These are phyloP conservation scores for Acorus calamus DNA, from an alignment of 106 monocot genomes.

Conservation along the genomic window DNA sequence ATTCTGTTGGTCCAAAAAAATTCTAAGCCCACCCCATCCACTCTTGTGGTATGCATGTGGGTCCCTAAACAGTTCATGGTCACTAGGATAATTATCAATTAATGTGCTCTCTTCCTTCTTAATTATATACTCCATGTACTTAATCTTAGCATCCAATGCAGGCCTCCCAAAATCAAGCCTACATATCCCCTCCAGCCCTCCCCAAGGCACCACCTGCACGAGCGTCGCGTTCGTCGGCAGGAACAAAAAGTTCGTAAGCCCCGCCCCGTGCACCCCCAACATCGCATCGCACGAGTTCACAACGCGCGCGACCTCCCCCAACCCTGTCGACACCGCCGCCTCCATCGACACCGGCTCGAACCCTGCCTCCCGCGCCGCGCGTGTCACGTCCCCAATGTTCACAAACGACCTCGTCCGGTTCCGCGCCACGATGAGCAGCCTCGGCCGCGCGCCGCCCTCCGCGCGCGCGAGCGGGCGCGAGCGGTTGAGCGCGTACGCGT, in stretches of 20 bases:
- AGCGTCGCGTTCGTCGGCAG: slow-evolving; percentile 12
- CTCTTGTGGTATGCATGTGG: background rate
- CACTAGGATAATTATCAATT: slow-evolving; percentile 10
- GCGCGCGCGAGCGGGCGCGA: background rate
- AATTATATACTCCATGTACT: slow-evolving; percentile 22
- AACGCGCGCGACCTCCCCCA: slow-evolving; percentile 7
- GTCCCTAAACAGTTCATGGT: slow-evolving; percentile 16
- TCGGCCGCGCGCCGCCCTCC: slow-evolving; percentile 6
- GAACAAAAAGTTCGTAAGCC: slow-evolving; percentile 22
- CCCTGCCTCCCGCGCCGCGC: slow-evolving; percentile 16
- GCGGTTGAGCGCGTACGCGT: background rate
- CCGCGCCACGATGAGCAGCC: slow-evolving; percentile 22
- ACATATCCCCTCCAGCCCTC: slow-evolving; percentile 4
- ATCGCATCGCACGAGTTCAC: slow-evolving; percentile 32
- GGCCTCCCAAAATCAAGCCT: slow-evolving; percentile 6
- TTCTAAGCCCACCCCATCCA: no score
- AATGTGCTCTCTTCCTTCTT: slow-evolving; percentile 12
- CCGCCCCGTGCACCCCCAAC: slow-evolving; percentile 26
- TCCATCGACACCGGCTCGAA: slow-evolving; percentile 16
- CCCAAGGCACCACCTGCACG: slow-evolving; percentile 20
- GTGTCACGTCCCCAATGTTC: slow-evolving; percentile 8
- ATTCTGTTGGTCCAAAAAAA: no score
- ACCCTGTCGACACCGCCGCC: background rate
- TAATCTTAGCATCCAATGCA: slow-evolving; percentile 12
- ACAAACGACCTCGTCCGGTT: slow-evolving; percentile 13